These are phyloP conservation scores for Neurospora sp. DNA, from an alignment of 495 filamentous ascomycete species.

Conservation along the genomic window DNA sequence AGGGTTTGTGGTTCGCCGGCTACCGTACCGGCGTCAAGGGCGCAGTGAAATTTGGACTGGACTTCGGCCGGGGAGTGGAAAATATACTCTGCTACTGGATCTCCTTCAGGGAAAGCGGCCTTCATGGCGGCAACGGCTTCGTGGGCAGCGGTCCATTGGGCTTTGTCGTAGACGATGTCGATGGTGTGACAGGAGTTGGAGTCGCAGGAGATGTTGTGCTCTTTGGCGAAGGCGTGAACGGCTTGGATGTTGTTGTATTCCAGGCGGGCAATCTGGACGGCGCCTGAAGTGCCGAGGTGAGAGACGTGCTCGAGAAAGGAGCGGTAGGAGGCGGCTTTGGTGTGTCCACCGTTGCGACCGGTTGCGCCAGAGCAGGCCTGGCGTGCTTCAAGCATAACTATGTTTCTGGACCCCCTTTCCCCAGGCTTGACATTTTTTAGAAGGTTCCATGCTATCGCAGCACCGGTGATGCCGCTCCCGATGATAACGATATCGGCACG, in stretches of 20 bases:
- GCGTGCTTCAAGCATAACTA: slow-evolving; percentile 53
- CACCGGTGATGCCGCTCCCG: slow-evolving; percentile 62
- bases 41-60: slow-evolving; percentile 29
- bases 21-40: slow-evolving; percentile 14
- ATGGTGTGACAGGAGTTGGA: slow-evolving; percentile 41
- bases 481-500: slow-evolving; percentile 52
- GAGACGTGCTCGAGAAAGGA: slow-evolving; percentile 37
- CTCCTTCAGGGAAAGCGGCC: slow-evolving; percentile 29
- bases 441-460: slow-evolving; percentile 49
- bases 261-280: slow-evolving; percentile 44
- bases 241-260: slow-evolving; percentile 48
- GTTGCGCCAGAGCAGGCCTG: slow-evolving; percentile 49
- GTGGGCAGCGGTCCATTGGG: slow-evolving; percentile 32
- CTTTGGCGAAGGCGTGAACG: slow-evolving; percentile 42
- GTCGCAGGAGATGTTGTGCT: slow-evolving; percentile 44
- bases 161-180: slow-evolving; percentile 46
- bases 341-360: slow-evolving; percentile 56
- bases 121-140: slow-evolving; percentile 36
- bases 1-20: slow-evolving; percentile 24
- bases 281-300: slow-evolving; percentile 30
- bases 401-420: slow-evolving; percentile 1
- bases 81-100: slow-evolving; percentile 36
- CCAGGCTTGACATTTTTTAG: slow-evolving; percentile 21
- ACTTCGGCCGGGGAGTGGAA: slow-evolving; percentile 37
- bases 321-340: slow-evolving; percentile 53